These are phyloP conservation scores for Circinella minor DNA, from an alignment of 371 early-diverging fungal genomes.

Conservation along the genomic window DNA sequence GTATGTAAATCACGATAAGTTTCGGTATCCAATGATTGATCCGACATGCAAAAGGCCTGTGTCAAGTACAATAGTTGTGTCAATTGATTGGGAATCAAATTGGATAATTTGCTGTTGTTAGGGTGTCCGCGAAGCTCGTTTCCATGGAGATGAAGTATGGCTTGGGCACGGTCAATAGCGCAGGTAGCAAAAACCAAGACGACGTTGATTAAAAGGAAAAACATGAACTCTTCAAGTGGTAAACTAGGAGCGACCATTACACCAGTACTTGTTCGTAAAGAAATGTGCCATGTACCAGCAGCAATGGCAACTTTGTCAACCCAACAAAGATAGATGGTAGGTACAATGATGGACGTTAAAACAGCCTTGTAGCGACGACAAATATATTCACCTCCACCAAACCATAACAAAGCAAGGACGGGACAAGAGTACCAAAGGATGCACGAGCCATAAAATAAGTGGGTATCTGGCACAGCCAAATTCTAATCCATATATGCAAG, in stretches of 20 bases:
- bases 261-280: conserved; percentile 48
- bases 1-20: conserved; percentile 27
- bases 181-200: conserved; percentile 66
- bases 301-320: conserved; percentile 58
- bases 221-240: conserved; percentile 68
- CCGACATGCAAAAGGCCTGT: conserved; percentile 36
- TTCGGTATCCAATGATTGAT: conserved; percentile 29
- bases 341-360: conserved; percentile 35
- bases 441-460: conserved; percentile 59
- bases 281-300: conserved; percentile 64
- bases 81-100: background rate
- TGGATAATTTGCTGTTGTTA: too few relatives aligned
- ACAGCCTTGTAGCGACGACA: conserved; percentile 36
- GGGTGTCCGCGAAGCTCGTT: too few relatives aligned
- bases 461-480: conserved; percentile 40
- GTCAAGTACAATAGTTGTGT: conserved; percentile 18
- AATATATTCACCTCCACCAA: conserved; percentile 60
- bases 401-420: conserved; percentile 61
- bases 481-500: conserved; percentile 19
- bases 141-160: conserved; percentile 35
- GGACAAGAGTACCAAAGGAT: conserved; percentile 62
- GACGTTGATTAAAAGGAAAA: conserved; percentile 59
- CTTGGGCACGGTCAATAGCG: conserved; percentile 57
- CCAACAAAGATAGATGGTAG: conserved; percentile 58
- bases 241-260: conserved; percentile 47